These are phyloP conservation scores for Coemansia erecta DNA, from an alignment of 192 early-diverging fungal genomes.

Conservation along the genomic window DNA sequence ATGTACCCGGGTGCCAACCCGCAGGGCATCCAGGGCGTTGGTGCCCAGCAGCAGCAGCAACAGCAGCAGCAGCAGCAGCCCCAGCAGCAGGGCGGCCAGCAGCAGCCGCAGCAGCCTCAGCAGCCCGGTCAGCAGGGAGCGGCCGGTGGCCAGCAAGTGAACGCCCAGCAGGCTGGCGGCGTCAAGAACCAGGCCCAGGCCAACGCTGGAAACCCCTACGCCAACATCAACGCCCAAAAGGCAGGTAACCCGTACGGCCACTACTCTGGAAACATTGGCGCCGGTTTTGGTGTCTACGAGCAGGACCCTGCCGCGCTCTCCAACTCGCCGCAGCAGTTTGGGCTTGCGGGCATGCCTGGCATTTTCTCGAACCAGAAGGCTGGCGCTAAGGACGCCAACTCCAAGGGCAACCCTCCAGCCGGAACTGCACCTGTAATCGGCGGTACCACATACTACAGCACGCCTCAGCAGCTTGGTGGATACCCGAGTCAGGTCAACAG, in stretches of 20 bases:
- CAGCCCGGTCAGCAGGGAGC: constrained; percentile 22
- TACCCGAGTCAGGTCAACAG: constrained; percentile 46
- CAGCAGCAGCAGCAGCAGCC: constrained; percentile 30
- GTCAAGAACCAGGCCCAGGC: constrained; percentile 37
- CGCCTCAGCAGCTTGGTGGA: constrained; percentile 47
- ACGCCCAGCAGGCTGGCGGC: constrained; percentile 28
- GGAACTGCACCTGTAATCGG: constrained; percentile 47
- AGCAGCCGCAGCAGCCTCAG: constrained; percentile 49
- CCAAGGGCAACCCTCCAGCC: constrained; percentile 31
- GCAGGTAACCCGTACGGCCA: constrained; percentile 47
- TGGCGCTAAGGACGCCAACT: constrained; percentile 33
- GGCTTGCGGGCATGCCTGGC: constrained; percentile 42
- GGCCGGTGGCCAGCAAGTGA: constrained; percentile 22
- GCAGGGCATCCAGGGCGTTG: constrained; percentile 28
- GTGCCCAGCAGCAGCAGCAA: constrained; percentile 40
- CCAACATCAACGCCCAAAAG: constrained; percentile 51
- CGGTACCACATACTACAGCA: constrained; percentile 53
- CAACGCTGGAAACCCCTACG: constrained; percentile 27
- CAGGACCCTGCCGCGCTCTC: constrained; percentile 42
- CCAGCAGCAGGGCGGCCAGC: constrained; percentile 41
- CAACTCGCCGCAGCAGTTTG: constrained; percentile 51
- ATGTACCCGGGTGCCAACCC: constrained; percentile 61
- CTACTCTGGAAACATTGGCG: constrained; percentile 43
- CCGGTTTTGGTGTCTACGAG: constrained; percentile 47
- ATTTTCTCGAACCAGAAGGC: constrained; percentile 43